These are phyloP conservation scores for Naematelia encephala DNA, from an alignment of 768 basidiomycete species.

Conservation along the genomic window DNA sequence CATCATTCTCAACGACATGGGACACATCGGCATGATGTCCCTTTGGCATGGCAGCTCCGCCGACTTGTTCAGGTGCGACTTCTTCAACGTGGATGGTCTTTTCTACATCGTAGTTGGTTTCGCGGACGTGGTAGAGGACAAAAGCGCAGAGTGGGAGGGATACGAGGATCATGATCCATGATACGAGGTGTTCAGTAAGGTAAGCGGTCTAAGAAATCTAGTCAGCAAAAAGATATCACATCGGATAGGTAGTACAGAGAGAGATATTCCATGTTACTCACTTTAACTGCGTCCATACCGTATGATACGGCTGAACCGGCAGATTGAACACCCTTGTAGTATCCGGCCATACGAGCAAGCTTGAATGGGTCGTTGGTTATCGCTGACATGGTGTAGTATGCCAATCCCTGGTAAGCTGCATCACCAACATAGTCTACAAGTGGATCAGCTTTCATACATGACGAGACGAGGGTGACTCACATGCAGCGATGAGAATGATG, in stretches of 20 bases:
- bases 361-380: conserved; percentile 56
- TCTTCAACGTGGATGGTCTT: conserved; percentile 28
- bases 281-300: conserved; percentile 55
- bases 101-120: conserved; percentile 35
- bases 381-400: conserved; percentile 42
- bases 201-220: conserved; percentile 47
- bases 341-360: conserved; percentile 55
- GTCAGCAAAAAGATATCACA: neutral
- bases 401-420: conserved; percentile 37
- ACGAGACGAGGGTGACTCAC: conserved; percentile 9
- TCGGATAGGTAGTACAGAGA: neutral
- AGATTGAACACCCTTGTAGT: conserved; percentile 54
- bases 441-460: neutral
- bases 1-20: neutral
- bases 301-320: conserved; percentile 53
- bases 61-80: conserved; percentile 16
- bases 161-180: conserved; percentile 28
- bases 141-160: conserved; percentile 31
- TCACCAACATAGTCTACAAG: conserved; percentile 53
- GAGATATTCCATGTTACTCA: conserved; percentile 9
- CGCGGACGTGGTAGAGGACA: conserved; percentile 23
- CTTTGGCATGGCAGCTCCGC: conserved; percentile 20
- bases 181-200: conserved; percentile 53
- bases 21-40: conserved; percentile 20
- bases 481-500: conserved; percentile 53